Evolutionary conservation across 2,329 filamentous ascomycete species (phyloP).

Genomic region (Talaromyces sp.): DNA sequence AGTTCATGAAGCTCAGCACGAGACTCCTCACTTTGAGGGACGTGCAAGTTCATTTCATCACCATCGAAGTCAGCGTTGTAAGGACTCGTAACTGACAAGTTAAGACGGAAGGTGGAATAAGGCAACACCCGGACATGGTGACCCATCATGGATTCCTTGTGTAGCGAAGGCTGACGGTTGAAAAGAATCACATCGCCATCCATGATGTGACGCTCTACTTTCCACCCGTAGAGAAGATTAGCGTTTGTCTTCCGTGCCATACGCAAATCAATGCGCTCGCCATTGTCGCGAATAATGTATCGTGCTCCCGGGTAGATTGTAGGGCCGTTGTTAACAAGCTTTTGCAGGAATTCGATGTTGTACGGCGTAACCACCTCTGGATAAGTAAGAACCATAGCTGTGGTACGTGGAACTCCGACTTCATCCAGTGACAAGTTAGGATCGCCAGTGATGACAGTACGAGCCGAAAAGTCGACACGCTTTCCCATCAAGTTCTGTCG

Average conservation of each 20-base stretch:
- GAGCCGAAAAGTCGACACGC: slow-evolving; percentile 97
- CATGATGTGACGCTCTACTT: slow-evolving; percentile 93
- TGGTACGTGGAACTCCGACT: slow-evolving; percentile 92
- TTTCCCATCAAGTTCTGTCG: slow-evolving; percentile 99
- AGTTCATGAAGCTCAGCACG: slow-evolving; percentile 90
- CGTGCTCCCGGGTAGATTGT: slow-evolving; percentile 94
- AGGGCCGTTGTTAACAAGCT: slow-evolving; percentile 86
- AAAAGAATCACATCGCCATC: slow-evolving; percentile 98
- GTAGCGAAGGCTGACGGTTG: slow-evolving; percentile 97
- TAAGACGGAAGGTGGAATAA: slow-evolving; percentile 96
- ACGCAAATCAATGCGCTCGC: slow-evolving; percentile 88
- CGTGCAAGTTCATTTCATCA: slow-evolving; percentile 99
- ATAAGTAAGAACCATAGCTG: slow-evolving; percentile 88
- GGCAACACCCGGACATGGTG: slow-evolving; percentile 97
- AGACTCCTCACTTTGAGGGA: slow-evolving; percentile 95
- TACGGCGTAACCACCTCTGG: slow-evolving; percentile 96
- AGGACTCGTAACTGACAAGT: slow-evolving; percentile 93
- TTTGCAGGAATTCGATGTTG: slow-evolving; percentile 90
- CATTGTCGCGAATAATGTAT: slow-evolving; percentile 91
- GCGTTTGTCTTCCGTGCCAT: slow-evolving; percentile 78
- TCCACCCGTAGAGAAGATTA: slow-evolving; percentile 87
- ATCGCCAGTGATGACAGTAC: slow-evolving; percentile 93
- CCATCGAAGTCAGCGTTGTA: slow-evolving; percentile 99
- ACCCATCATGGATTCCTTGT: slow-evolving; percentile 99
- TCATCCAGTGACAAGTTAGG: slow-evolving; percentile 95